Percentiles rank a stretch among this genome's conserved stretches.
Conservation (phyloP, 805 yeast species). For the Yamadazyma laniorum region DNA sequence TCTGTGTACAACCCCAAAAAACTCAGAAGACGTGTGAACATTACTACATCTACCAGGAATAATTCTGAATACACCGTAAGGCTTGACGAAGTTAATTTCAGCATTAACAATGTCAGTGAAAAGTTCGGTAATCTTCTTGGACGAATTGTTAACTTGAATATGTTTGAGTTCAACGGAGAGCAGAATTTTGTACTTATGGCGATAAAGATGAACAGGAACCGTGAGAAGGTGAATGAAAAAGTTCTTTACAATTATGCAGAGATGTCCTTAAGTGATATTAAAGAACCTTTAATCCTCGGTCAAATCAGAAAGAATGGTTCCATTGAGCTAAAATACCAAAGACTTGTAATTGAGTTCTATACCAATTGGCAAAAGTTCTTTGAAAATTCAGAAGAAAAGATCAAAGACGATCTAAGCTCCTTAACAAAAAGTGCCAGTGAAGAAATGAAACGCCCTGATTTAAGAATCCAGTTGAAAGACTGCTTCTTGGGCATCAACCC, state of each 20-base stretch:
- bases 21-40: slow-evolving; percentile 16
- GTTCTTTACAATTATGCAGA: slow-evolving; percentile 24
- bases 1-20: slow-evolving; percentile 13
- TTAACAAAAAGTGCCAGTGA: background rate
- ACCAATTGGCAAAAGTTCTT: slow-evolving; percentile 15
- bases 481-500: slow-evolving; percentile 66
- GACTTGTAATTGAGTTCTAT: slow-evolving; percentile 10
- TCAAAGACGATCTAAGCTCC: background rate
- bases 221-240: slow-evolving; percentile 6
- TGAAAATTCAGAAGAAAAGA: background rate
- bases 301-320: slow-evolving; percentile 4
- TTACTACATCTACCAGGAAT: slow-evolving; percentile 16
- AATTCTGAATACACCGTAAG: slow-evolving; percentile 41
- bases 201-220: slow-evolving; percentile 17
- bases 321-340: slow-evolving; percentile 10
- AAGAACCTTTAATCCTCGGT: slow-evolving; percentile 10
- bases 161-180: slow-evolving; percentile 21
- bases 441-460: slow-evolving; percentile 19
- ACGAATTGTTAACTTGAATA: slow-evolving; percentile 14
- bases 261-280: slow-evolving; percentile 4
- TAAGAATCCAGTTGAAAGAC: slow-evolving; percentile 44
- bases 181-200: slow-evolving; percentile 22
- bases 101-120: slow-evolving; percentile 17
- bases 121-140: slow-evolving; percentile 26
- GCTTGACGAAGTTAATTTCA: slow-evolving; percentile 19